phyloP scores from a whole-genome alignment of 129 eudicot genomes.

The Flaveria bidentis region DNA sequence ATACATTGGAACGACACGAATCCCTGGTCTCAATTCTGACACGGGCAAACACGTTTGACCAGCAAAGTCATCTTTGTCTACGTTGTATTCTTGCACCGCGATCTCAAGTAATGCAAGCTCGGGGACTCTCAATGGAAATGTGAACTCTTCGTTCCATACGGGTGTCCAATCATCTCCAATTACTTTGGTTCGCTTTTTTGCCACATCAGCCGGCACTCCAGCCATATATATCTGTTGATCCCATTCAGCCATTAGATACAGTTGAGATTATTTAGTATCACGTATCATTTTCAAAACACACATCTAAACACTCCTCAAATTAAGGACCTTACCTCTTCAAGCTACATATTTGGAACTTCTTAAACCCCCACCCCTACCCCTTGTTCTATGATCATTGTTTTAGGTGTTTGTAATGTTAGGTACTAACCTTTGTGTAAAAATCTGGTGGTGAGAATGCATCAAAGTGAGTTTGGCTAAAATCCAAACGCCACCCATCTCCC shows the following conservation, averaged over 20 bases:
- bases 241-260: conserved; percentile 36
- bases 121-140: conserved; percentile 63
- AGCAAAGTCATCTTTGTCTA: conserved; percentile 76
- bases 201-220: conserved; percentile 65
- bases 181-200: conserved; percentile 62
- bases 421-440: conserved; percentile 61
- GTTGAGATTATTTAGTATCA: too few relatives aligned
- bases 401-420: neutral
- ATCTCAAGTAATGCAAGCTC: conserved; percentile 77
- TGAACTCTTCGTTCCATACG: conserved; percentile 77
- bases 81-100: conserved; percentile 70
- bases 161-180: conserved; percentile 82
- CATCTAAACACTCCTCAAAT: too few relatives aligned
- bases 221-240: conserved; percentile 46
- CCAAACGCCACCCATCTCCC: conserved; percentile 96
- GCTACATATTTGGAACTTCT: too few relatives aligned
- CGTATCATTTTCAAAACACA: too few relatives aligned
- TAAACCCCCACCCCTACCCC: neutral
- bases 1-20: conserved; percentile 68
- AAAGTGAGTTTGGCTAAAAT: conserved; percentile 85
- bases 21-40: conserved; percentile 69
- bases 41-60: conserved; percentile 85
- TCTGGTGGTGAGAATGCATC: conserved; percentile 87
- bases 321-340: too few relatives aligned
- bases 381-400: neutral